Evolutionary conservation across 2,329 filamentous ascomycete species (phyloP).

Genomic region (Fonsecaea erecta): DNA sequence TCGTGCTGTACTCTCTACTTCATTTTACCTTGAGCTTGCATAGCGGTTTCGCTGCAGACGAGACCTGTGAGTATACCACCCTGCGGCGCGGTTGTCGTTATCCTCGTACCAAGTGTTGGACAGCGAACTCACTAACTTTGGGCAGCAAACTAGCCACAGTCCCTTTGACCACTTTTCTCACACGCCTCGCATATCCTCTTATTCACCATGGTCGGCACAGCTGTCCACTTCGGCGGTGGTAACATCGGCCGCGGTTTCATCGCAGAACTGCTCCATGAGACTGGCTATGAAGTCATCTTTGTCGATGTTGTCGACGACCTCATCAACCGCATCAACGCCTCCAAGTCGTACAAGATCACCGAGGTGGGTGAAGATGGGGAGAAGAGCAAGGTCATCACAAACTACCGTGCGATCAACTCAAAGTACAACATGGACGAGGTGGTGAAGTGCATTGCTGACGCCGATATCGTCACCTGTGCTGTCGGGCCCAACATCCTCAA

Average conservation of each 20-base stretch:
- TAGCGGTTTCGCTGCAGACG: background rate
- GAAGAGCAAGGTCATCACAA: conserved; percentile 79
- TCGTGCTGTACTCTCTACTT: background rate
- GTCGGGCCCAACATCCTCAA: conserved; percentile 95
- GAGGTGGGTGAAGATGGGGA: conserved; percentile 88
- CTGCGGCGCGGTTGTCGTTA: background rate
- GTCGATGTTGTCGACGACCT: conserved; percentile 87
- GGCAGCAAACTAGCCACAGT: background rate
- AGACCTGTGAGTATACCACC: background rate
- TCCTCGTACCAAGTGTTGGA: background rate
- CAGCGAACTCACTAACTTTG: background rate
- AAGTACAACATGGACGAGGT: conserved; percentile 81
- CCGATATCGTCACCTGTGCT: conserved; percentile 92
- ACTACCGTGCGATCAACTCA: conserved; percentile 97
- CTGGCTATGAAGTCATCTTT: conserved; percentile 94
- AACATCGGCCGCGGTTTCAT: conserved; percentile 89
- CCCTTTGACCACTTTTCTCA: conserved; percentile 5
- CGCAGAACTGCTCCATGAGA: conserved; percentile 90
- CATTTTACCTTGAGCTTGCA: background rate
- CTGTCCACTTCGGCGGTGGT: conserved; percentile 83
- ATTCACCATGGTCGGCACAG: conserved; percentile 54
- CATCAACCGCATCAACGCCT: conserved; percentile 77
- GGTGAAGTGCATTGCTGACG: conserved; percentile 80
- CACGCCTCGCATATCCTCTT: conserved; percentile 1
- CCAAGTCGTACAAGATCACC: conserved; percentile 83